Percentiles rank a stretch among this genome's conserved stretches.
Conservation (phyloP, 2,329 filamentous ascomycete genomes). For the Venturiaceae sp. region DNA sequence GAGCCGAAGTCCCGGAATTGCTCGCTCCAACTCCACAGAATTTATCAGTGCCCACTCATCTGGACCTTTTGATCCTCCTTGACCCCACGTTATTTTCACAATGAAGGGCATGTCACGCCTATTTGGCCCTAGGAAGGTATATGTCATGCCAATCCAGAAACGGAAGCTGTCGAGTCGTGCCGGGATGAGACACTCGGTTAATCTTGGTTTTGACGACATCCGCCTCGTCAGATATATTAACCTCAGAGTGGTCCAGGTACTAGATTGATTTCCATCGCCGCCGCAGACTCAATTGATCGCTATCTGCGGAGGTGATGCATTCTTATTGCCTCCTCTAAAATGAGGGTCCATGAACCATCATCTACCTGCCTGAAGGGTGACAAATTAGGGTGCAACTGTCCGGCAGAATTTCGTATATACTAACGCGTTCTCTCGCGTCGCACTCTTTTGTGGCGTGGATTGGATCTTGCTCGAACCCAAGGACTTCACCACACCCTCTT, state of each 20-base stretch:
- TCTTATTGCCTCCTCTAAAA: neutral
- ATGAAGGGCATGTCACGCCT: neutral
- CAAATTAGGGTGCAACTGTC: neutral
- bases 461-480: too few relatives aligned
- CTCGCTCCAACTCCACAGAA: neutral
- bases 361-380: neutral
- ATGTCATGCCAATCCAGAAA: neutral
- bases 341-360: neutral
- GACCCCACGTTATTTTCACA: neutral
- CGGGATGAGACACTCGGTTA: too few relatives aligned
- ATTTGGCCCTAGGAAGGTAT: neutral
- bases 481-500: too few relatives aligned
- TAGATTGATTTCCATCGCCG: neutral
- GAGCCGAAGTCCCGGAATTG: too few relatives aligned
- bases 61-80: neutral
- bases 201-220: neutral
- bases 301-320: neutral
- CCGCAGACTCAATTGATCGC: neutral
- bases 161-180: neutral
- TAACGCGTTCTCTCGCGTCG: too few relatives aligned
- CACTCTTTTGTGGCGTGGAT: too few relatives aligned
- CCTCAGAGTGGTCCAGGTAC: neutral
- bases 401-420: neutral
- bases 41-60: neutral
- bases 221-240: neutral